Conservation (phyloP, 768 basidiomycete species). For the Lactifluus rugatus region DNA sequence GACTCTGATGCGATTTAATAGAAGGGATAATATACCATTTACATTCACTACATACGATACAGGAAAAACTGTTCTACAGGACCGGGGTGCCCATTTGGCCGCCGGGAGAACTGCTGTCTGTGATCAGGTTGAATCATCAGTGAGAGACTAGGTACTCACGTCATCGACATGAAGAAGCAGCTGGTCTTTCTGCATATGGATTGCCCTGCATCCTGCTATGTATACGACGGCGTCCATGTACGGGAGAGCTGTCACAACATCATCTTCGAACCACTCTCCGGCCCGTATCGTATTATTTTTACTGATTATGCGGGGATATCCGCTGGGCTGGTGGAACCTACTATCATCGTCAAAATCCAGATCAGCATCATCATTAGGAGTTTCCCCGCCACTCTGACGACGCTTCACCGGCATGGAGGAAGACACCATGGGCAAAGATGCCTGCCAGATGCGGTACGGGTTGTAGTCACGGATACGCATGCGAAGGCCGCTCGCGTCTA, state of each 20-base stretch:
- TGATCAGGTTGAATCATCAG: too few relatives aligned
- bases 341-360: too few relatives aligned
- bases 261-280: neutral
- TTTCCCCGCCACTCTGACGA: neutral
- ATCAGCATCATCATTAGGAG: too few relatives aligned
- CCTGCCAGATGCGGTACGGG: neutral
- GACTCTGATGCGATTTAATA: too few relatives aligned
- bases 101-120: too few relatives aligned
- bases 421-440: too few relatives aligned
- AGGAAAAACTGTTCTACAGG: neutral
- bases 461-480: conserved; percentile 3
- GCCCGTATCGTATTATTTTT: neutral
- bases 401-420: too few relatives aligned
- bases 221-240: neutral
- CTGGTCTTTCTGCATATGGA: conserved; percentile 4
- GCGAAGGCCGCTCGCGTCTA: neutral
- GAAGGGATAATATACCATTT: too few relatives aligned
- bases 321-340: too few relatives aligned
- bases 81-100: neutral
- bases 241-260: neutral
- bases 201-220: neutral
- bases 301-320: neutral
- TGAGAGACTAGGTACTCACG: neutral
- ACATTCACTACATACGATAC: neutral
- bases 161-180: neutral